phyloP scores from a whole-genome alignment of 176 grass and related monocot species.

The Aechmea fasciata region DNA sequence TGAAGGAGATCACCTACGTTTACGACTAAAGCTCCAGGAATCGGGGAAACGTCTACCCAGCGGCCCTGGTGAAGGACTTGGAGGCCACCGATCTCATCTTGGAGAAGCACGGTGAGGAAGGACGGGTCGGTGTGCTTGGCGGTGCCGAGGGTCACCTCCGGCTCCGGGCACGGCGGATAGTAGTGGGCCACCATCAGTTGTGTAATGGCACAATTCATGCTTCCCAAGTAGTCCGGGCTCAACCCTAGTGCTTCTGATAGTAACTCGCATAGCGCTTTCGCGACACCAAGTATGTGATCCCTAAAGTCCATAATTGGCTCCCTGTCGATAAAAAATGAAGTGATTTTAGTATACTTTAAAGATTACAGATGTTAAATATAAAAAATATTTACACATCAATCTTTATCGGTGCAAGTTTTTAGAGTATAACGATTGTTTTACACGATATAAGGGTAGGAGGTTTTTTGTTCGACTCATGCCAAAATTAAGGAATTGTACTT shows the following conservation, averaged over 20 bases:
- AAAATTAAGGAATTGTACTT: too few species aligned
- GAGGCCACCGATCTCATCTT: slow-evolving; percentile 15
- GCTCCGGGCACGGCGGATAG: slow-evolving; percentile 17
- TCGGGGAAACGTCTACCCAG: slow-evolving; percentile 1
- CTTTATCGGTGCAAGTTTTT: too few species aligned
- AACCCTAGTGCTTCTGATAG: slow-evolving; percentile 10
- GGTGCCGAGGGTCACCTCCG: slow-evolving; percentile 12
- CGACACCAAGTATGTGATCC: neutral
- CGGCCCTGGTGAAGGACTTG: slow-evolving; percentile 6
- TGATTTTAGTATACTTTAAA: too few species aligned
- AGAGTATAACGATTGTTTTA: too few species aligned
- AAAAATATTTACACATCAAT: too few species aligned
- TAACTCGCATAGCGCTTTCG: neutral
- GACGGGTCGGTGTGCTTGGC: slow-evolving; percentile 3
- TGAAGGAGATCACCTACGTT: slow-evolving; percentile 7
- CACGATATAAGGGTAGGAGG: too few species aligned
- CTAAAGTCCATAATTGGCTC: neutral
- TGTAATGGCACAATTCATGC: neutral
- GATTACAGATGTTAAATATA: too few species aligned
- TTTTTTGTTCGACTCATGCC: too few species aligned
- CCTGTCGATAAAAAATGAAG: neutral
- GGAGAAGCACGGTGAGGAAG: neutral
- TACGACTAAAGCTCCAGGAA: slow-evolving; percentile 13
- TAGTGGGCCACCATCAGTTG: neutral
- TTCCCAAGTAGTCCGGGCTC: neutral